These are phyloP conservation scores for Fusarium sp. DNA, from an alignment of 2,329 filamentous ascomycete species.

Conservation along the genomic window DNA sequence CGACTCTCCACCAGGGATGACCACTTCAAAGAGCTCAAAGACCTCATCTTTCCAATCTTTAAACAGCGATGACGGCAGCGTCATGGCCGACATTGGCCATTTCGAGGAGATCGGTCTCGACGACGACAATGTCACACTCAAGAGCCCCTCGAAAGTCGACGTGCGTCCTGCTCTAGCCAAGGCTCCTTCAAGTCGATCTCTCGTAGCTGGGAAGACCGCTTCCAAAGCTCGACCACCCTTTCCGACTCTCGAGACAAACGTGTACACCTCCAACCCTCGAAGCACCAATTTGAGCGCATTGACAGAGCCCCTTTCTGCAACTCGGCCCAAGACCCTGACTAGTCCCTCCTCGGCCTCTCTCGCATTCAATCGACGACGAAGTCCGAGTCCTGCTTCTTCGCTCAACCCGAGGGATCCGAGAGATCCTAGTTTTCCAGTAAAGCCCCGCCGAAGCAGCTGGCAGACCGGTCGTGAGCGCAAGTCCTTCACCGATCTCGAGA, in stretches of 20 bases:
- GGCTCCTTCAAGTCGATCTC: conserved; percentile 48
- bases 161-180: conserved; percentile 51
- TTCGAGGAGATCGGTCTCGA: conserved; percentile 95
- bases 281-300: conserved; percentile 61
- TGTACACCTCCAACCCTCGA: conserved; percentile 62
- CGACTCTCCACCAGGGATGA: conserved; percentile 70
- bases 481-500: conserved; percentile 76
- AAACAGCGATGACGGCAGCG: conserved; percentile 77
- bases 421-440: conserved; percentile 55
- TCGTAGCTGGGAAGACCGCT: conserved; percentile 49
- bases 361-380: conserved; percentile 58
- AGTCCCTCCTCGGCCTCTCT: conserved; percentile 55
- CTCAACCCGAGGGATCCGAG: conserved; percentile 60
- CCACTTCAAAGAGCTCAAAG: conserved; percentile 87
- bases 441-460: conserved; percentile 75
- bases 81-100: conserved; percentile 79
- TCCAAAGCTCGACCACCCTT: conserved; percentile 58
- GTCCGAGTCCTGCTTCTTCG: conserved; percentile 64
- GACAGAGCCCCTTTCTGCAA: conserved; percentile 51
- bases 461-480: conserved; percentile 75
- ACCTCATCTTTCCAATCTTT: conserved; percentile 89
- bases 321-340: conserved; percentile 45
- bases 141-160: conserved; percentile 60
- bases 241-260: conserved; percentile 60
- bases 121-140: conserved; percentile 67